Evolutionary conservation across 352 stramenopile genomes (phyloP).

Genomic region (Phytophthora kernoviae): DNA sequence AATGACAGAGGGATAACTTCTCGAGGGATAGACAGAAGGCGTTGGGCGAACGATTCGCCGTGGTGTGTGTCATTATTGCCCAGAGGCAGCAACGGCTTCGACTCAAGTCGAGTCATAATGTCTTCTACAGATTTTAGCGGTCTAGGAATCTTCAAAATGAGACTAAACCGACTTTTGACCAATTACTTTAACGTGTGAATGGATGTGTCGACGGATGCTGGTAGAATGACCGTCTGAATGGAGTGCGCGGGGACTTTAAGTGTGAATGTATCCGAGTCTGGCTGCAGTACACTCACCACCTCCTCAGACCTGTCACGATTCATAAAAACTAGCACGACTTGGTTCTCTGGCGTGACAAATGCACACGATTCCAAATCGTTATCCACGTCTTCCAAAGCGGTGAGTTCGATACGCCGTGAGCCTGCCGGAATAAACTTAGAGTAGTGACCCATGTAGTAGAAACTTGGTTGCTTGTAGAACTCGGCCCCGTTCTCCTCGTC

Average conservation of each 20-base stretch:
- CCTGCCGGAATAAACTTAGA: conserved; percentile 65
- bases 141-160: too few relatives aligned
- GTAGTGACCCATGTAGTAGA: conserved; percentile 81
- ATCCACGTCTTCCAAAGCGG: conserved; percentile 19
- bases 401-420: conserved; percentile 44
- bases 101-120: conserved; percentile 19
- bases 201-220: too few relatives aligned
- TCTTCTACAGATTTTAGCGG: too few relatives aligned
- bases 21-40: conserved; percentile 56
- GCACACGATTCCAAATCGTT: conserved; percentile 41
- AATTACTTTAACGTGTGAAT: too few relatives aligned
- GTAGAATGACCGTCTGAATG: conserved; percentile 20
- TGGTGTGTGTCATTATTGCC: conserved; percentile 25
- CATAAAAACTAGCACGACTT: conserved; percentile 43
- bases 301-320: conserved; percentile 47
- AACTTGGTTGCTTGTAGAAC: conserved; percentile 87
- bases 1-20: conserved; percentile 67
- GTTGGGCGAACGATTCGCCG: conserved; percentile 47
- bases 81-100: conserved; percentile 24
- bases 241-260: conserved; percentile 13
- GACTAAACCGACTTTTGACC: too few relatives aligned
- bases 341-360: conserved; percentile 47
- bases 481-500: conserved; percentile 53
- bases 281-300: conserved; percentile 30
- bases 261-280: conserved; percentile 18